Percentiles rank a stretch among this genome's conserved stretches.
Evolutionary conservation across 2,329 filamentous ascomycete species (phyloP).

Genomic region (Emergomyces pasteurianus): DNA sequence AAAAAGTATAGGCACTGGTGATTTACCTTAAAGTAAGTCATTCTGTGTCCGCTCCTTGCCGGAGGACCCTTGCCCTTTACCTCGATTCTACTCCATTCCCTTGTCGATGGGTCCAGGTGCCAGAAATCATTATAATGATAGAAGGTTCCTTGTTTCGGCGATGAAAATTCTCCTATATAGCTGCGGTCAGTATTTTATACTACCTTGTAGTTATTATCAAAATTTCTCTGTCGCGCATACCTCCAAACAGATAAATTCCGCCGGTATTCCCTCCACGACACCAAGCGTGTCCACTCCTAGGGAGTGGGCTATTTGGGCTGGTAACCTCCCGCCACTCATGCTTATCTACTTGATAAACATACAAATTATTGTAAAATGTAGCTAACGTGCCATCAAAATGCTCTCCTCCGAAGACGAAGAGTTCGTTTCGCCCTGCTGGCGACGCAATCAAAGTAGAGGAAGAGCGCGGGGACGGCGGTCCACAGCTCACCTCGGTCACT

Average conservation of each 20-base stretch:
- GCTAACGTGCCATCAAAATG: constrained; percentile 88
- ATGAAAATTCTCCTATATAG: constrained; percentile 71
- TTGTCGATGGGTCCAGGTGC: constrained; percentile 68
- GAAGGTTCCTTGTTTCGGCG: constrained; percentile 93
- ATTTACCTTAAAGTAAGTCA: constrained; percentile 75
- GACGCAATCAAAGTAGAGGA: constrained; percentile 75
- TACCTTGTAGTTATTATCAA: background rate
- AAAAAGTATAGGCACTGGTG: background rate
- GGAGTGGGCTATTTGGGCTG: constrained; percentile 80
- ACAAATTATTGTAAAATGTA: constrained; percentile 55
- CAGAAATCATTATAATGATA: constrained; percentile 99
- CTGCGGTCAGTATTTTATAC: background rate
- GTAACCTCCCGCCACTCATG: constrained; percentile 88
- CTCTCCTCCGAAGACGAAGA: constrained; percentile 89
- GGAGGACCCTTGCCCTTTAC: constrained; percentile 60
- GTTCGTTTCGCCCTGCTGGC: constrained; percentile 72
- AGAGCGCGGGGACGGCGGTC: constrained; percentile 64
- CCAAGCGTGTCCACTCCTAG: constrained; percentile 89
- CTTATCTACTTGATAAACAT: constrained; percentile 61
- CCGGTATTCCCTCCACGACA: constrained; percentile 76
- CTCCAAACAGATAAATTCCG: constrained; percentile 84
- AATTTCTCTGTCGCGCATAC: constrained; percentile 14
- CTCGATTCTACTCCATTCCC: constrained; percentile 89
- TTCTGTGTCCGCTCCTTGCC: constrained; percentile 80
- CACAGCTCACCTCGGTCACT: constrained; percentile 67